A percentile compares a stretch with the other conserved stretches of the same genome.
Evolutionary conservation across 768 basidiomycete genomes (phyloP).

Genomic region (Austroboletus eburneus): DNA sequence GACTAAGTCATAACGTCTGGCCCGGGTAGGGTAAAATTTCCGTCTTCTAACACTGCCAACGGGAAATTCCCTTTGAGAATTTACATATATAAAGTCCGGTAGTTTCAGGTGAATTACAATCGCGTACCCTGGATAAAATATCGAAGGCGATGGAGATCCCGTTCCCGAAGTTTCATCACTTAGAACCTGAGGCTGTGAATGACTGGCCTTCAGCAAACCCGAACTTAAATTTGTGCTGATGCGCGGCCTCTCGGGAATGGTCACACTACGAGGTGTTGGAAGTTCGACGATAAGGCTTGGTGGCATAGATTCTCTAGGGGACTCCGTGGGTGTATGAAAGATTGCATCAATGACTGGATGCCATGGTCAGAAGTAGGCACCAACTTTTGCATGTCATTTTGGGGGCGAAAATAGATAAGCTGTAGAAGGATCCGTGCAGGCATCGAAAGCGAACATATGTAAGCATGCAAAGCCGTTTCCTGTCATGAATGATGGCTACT

Average conservation of each 20-base stretch:
- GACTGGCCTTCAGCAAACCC: not conserved
- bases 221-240: not conserved
- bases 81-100: conserved; percentile 3
- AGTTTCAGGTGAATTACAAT: not conserved
- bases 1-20: conserved; percentile 20
- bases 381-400: no score
- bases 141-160: conserved; percentile 4
- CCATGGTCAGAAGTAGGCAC: no score
- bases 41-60: conserved; percentile 4
- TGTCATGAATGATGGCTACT: no score
- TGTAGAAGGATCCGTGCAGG: no score
- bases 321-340: conserved; percentile 8
- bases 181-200: not conserved
- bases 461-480: no score
- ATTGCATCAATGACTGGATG: no score
- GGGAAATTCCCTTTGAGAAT: conserved; percentile 4
- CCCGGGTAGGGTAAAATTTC: conserved; percentile 7
- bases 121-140: conserved; percentile 7
- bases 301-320: conserved; percentile 6
- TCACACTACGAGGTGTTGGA: conserved; percentile 4
- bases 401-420: no score
- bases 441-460: no score
- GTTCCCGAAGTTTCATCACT: conserved; percentile 2
- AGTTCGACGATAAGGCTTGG: conserved; percentile 10
- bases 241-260: not conserved